Conservation (phyloP, 495 filamentous ascomycete species). For the Xylaria castorea region DNA sequence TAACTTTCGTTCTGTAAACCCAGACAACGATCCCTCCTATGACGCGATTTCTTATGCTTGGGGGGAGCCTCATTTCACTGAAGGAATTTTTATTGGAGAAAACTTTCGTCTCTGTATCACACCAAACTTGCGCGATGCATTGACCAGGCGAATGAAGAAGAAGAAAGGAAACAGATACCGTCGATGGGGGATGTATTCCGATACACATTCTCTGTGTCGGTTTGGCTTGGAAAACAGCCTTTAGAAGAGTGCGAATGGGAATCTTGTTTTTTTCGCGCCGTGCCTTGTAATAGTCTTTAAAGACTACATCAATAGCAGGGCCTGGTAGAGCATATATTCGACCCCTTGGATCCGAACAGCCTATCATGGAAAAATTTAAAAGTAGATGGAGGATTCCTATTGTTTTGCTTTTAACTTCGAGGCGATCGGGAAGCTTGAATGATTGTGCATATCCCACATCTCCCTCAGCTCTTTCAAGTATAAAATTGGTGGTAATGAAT, state of each 20-base stretch:
- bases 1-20: not conserved
- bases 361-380: no score
- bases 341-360: no score
- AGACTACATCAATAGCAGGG: no score
- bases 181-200: not conserved
- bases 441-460: no score
- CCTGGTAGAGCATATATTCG: no score
- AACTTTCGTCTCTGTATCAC: not conserved
- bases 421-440: no score
- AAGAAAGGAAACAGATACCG: not conserved
- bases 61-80: not conserved
- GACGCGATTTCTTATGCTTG: constrained; percentile 5
- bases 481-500: no score
- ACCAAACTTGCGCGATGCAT: not conserved
- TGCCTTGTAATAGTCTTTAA: no score
- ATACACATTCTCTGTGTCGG: not conserved
- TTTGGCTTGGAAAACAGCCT: not conserved
- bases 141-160: not conserved
- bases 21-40: not conserved
- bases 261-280: not conserved
- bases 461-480: no score
- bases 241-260: no score
- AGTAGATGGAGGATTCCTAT: no score
- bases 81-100: not conserved
- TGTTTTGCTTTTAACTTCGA: no score